Evolutionary conservation across 75 land plant species (phyloP).

Genomic region (Larix kaempferi): DNA sequence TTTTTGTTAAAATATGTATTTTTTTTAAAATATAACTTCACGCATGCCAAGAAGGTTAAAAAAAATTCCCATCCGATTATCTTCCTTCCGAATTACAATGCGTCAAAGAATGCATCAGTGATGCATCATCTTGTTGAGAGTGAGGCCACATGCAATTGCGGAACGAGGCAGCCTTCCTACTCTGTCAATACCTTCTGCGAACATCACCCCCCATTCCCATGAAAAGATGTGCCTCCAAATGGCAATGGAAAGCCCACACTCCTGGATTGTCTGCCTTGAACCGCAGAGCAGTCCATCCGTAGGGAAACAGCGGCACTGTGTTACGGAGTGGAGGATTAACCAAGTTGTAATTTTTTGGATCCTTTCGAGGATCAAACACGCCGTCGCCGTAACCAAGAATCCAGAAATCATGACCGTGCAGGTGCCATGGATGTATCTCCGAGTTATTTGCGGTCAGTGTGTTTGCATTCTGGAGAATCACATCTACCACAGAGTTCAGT

Average conservation of each 20-base stretch:
- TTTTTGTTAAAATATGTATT: no score
- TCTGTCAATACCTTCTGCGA: constrained; percentile 65
- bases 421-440: constrained; percentile 93
- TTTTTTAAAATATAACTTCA: no score
- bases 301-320: constrained; percentile 73
- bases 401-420: constrained; percentile 97
- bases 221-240: constrained; percentile 67
- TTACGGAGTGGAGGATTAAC: constrained; percentile 59
- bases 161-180: constrained; percentile 52
- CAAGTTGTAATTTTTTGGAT: constrained; percentile 8
- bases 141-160: constrained; percentile 72
- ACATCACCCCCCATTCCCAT: constrained; percentile 87
- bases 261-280: constrained; percentile 81
- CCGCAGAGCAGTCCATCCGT: constrained; percentile 71
- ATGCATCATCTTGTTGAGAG: not conserved
- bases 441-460: constrained; percentile 52
- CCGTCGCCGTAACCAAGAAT: constrained; percentile 36
- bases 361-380: constrained; percentile 1
- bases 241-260: constrained; percentile 83
- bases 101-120: no score
- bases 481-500: constrained; percentile 17
- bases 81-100: no score
- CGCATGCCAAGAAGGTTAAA: no score
- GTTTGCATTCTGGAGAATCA: constrained; percentile 78
- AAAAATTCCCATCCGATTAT: no score